Evolutionary conservation across 306 rosid genomes (phyloP), one percentile per base, ranked within the genome.

Genomic region (Begonia masoniana): DNA sequence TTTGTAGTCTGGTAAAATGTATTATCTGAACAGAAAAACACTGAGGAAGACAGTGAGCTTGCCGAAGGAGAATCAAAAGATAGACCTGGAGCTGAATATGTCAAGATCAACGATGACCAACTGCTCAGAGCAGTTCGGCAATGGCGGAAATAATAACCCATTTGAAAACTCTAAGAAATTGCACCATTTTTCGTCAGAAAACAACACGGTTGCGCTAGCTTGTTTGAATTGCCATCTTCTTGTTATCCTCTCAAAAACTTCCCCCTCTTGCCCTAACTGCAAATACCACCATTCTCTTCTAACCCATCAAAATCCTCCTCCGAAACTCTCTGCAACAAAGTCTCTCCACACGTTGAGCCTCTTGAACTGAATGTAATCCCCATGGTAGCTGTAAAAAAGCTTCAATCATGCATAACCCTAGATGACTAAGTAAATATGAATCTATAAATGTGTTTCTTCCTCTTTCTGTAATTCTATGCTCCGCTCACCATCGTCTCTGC

Each of bases 221-320:
- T 76, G 81, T 47, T 56, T 67, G 51, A 76, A 76, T 57, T 76
- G 77, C 54, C 81, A 76, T 62, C 81, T 71, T 10, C 77, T 71
- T 11, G 72, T 76, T 10, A 68, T 76, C 4, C 68, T 76, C 53
- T 71, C 81, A 16, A 71, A 57, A 39, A 56, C 81, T 13, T 71
- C 66, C 41, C 77, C 81, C 23, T 57, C 69, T 53, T 76, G 81
- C 59, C 81, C 77, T 13, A 76, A 76, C 51, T 76, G 77, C 74
- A 71, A 71, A 65, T 65, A 63, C 31, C 55, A 71, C 26, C 77
- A 76, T 52, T 67, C 77, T 13, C 63, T 64, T 26, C 73, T 71
- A 2, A 21, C 57, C 41, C 47, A 35, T 31, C 51, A 24, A 12
- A 51, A n/a, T 19, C 50, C 58, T 4, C 41, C 58, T 15, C 14